Percentiles rank a stretch among this genome's conserved stretches.
These are phyloP conservation scores for Begonia masoniana DNA, from an alignment of 306 rosid genomes.

Conservation along the genomic window DNA sequence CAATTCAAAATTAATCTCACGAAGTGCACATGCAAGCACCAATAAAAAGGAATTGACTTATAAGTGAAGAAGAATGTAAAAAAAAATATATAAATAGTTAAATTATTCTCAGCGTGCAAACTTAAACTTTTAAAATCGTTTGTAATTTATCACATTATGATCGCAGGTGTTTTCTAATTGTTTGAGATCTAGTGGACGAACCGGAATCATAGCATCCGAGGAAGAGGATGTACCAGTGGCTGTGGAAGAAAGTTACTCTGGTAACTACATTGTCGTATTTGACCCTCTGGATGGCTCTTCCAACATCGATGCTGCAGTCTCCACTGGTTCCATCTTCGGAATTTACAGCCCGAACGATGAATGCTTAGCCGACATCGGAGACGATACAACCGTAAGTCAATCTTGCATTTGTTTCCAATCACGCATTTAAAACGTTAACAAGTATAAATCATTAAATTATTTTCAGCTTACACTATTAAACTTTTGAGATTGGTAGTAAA, in stretches of 20 bases:
- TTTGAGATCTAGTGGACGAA: constrained; percentile 93
- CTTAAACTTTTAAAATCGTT: neutral
- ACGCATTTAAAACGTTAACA: no score
- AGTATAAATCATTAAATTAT: no score
- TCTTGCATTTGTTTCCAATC: neutral
- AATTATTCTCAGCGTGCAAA: no score
- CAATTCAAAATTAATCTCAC: no score
- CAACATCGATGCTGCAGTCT: constrained; percentile 90
- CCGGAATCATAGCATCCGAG: constrained; percentile 97
- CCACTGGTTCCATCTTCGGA: constrained; percentile 96
- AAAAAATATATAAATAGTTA: no score
- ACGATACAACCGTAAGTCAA: constrained; percentile 49
- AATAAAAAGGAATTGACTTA: no score
- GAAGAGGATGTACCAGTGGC: constrained; percentile 99
- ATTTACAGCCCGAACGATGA: constrained; percentile 95
- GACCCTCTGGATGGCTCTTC: constrained; percentile 99
- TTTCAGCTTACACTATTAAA: no score
- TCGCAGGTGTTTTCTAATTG: constrained; percentile 84
- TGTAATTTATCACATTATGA: no score
- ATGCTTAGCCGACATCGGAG: constrained; percentile 61
- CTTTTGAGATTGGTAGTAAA: no score
- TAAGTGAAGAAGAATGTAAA: no score
- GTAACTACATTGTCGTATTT: constrained; percentile 88
- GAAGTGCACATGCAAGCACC: no score
- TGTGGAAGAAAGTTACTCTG: constrained; percentile 97